phyloP scores from a whole-genome alignment of 2,329 filamentous ascomycete genomes.

The Dichotomopilus funicola region DNA sequence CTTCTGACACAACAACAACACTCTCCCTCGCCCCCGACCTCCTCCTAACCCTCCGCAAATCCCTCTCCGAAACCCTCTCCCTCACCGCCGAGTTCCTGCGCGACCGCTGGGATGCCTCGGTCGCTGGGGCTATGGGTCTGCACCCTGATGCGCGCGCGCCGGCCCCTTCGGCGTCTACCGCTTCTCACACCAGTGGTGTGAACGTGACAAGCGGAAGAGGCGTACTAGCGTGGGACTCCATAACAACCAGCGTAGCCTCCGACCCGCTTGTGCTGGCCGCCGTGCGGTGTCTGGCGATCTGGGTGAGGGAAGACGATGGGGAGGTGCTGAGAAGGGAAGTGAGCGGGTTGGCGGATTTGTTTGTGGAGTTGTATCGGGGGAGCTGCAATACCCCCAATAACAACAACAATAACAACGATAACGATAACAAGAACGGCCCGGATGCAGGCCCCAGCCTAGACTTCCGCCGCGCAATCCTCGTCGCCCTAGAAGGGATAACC shows the following conservation, averaged over 20 bases:
- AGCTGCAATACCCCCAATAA: not conserved
- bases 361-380: slow-evolving; percentile 54
- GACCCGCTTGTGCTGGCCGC: slow-evolving; percentile 56
- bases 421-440: not conserved
- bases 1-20: slow-evolving; percentile 31
- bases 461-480: slow-evolving; percentile 50
- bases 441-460: slow-evolving; percentile 34
- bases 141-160: slow-evolving; percentile 50
- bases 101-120: slow-evolving; percentile 62
- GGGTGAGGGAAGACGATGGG: slow-evolving; percentile 64
- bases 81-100: slow-evolving; percentile 59
- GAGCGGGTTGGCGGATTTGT: slow-evolving; percentile 55
- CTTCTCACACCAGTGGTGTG: slow-evolving; percentile 22
- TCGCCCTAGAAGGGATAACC: slow-evolving; percentile 54
- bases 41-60: slow-evolving; percentile 54
- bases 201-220: no score
- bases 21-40: slow-evolving; percentile 45
- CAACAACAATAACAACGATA: not conserved
- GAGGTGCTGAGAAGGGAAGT: slow-evolving; percentile 50
- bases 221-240: slow-evolving; percentile 54
- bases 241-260: slow-evolving; percentile 38
- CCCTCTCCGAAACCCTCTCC: slow-evolving; percentile 57
- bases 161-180: slow-evolving; percentile 31
- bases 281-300: slow-evolving; percentile 53
- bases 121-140: slow-evolving; percentile 55